Evolutionary conservation across 2,329 filamentous ascomycete species (phyloP), one percentile per base, ranked within the genome.

Genomic region (Bipolaris sorokiniana): DNA sequence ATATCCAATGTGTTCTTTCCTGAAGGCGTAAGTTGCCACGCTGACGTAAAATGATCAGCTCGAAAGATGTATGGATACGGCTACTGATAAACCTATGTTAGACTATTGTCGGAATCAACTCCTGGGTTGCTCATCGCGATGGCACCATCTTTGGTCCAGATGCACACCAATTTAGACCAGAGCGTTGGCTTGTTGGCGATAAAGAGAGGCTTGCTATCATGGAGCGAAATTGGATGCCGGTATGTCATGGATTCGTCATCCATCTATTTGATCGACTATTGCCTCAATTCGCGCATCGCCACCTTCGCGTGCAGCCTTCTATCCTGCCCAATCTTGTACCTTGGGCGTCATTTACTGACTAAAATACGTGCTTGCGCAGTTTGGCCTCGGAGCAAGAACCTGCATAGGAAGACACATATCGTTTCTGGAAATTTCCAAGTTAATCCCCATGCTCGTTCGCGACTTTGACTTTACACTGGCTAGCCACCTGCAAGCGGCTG

Each of bases 41-140:
- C 20, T 7, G 15, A 16, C 28, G 28, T 10, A 6, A 13, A 15
- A 13, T 34, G 38, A 13, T 7, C 20, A n/a, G 23, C n/a, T 42
- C 6, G 40, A 23, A 26, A 20, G 22, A 26, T 15, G 13, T 22
- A 2, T 7, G 20, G 3, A n/a, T 11, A n/a, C 23, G 6, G 2
- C 23, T 26, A 13, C 40, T 42, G 20, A 42, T 36, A n/a, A 36
- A 42, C 40, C 6, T 23, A 22, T 42, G 20, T 7, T 37, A 61
- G 48, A 64, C 65, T 9, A 63, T 61, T 22, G 62, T 70, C 36
- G 67, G 67, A 28, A 44, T 65, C 3, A 69, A 68, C 47, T 59
- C 51, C 13, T 68, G 65, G 64, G 61, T 68, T 15, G 56, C 60
- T 6, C 66, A 69, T 20, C 52, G 58, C 22, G 57, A 68, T 42